Evolutionary conservation across 2,329 filamentous ascomycete genomes (phyloP).

Genomic region (Talaromyces sp.): DNA sequence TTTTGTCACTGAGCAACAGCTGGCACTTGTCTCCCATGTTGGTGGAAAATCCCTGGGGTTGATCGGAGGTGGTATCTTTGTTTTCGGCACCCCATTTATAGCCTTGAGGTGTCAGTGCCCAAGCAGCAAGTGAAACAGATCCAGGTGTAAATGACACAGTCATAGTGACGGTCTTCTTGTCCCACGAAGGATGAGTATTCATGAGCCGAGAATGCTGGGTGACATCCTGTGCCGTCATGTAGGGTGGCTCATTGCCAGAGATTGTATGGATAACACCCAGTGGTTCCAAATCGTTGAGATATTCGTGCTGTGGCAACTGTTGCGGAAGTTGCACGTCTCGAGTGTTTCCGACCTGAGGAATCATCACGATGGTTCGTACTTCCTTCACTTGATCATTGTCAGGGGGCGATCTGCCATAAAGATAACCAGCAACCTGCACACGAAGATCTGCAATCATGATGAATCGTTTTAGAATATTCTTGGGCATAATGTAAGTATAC

Average conservation of each 20-base stretch:
- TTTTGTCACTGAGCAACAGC: slow-evolving; percentile 84
- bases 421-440: slow-evolving; percentile 91
- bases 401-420: slow-evolving; percentile 86
- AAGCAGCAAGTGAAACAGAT: slow-evolving; percentile 89
- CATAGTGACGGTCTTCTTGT: slow-evolving; percentile 89
- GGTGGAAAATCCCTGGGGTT: slow-evolving; percentile 88
- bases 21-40: slow-evolving; percentile 94
- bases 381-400: slow-evolving; percentile 98
- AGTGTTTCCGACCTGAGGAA: slow-evolving; percentile 91
- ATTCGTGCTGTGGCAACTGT: slow-evolving; percentile 85
- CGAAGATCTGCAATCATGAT: slow-evolving; percentile 95
- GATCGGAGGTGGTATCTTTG: slow-evolving; percentile 85
- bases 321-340: slow-evolving; percentile 88
- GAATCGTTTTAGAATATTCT: slow-evolving; percentile 97
- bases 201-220: slow-evolving; percentile 90
- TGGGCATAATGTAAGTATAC: slow-evolving; percentile 96
- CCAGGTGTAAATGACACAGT: slow-evolving; percentile 95
- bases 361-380: slow-evolving; percentile 92
- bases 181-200: slow-evolving; percentile 73
- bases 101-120: slow-evolving; percentile 83
- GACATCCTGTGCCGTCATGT: slow-evolving; percentile 93
- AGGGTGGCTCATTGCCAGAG: slow-evolving; percentile 88
- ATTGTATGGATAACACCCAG: slow-evolving; percentile 93
- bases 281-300: slow-evolving; percentile 79
- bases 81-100: slow-evolving; percentile 98